Evolutionary conservation across 306 rosid species (phyloP), one percentile per base, ranked within the genome.

Genomic region (Dryas drummondii): DNA sequence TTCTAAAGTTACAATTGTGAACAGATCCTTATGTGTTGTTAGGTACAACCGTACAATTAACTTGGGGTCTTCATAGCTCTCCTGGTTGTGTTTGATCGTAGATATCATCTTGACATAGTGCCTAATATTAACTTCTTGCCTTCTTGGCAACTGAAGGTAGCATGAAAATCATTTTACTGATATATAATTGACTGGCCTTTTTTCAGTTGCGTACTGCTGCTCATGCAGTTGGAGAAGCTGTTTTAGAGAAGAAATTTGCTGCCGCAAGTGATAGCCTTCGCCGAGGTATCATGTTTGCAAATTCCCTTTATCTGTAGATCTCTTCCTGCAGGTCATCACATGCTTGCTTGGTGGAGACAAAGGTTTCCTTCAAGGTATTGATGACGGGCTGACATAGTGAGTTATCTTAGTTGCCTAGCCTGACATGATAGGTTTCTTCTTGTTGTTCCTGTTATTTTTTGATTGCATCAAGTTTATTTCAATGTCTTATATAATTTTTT

Each of bases 211-310:
- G 87, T 40, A 89, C 86, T 56, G 92, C 97, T 78, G 97, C 98
- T 51, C 82, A 88, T 64, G 98, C 98, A 9, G 98, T 94, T 16
- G 97, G 98, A 63, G 98, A 94, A 80, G 88, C 54, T 26, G 88
- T 81, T 69, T 86, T 92, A 81, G 97, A 94, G 82, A 86, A 82
- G 76, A 94, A 92, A 78, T 94, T 94, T 81, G 82, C 88, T 10
- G 93, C 90, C 10, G 98, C 97, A 41, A 87, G 97, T 22, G 96
- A 90, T 78, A 94, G 98, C 87, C 96, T 94, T 51, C 92, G 93
- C 40, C 88, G 98, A 59, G 98, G 98, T 80, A 92, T 94, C 74
- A 94, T 94, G 97, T 94, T 91, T 81, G 96, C 98, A 15, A 94
- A 94, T 74, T 94, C 98, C 58, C 96, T 94, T 66, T 94, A 94